A percentile compares a stretch with the other conserved stretches of the same genome.
Evolutionary conservation across 2,329 filamentous ascomycete genomes (phyloP).

Genomic region (Corynespora cassiicola): DNA sequence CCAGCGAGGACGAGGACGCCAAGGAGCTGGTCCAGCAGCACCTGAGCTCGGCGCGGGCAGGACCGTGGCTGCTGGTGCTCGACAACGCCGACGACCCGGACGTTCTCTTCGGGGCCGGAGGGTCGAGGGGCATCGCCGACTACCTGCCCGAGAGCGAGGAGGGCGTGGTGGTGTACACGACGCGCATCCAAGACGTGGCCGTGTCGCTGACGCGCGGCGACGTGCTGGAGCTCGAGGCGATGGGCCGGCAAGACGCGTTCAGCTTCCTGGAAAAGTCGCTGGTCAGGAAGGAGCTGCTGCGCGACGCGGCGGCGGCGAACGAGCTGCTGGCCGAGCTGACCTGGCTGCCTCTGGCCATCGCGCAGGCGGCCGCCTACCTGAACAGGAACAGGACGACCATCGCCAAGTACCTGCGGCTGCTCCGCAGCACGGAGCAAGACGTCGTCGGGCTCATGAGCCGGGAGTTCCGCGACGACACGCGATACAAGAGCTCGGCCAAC

Average conservation of each 20-base stretch:
- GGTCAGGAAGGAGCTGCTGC: conserved; percentile 8
- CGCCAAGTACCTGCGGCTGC: conserved; percentile 43
- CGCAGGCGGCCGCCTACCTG: conserved; percentile 50
- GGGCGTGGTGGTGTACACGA: conserved; percentile 15
- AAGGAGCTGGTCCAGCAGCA: conserved; percentile 4
- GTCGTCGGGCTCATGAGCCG: conserved; percentile 42
- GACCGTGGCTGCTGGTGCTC: neutral
- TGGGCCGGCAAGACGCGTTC: conserved; percentile 9
- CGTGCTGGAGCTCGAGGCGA: conserved; percentile 15
- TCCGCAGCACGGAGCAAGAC: conserved; percentile 41
- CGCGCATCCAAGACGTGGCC: conserved; percentile 13
- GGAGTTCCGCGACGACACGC: conserved; percentile 47
- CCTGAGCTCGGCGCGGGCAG: neutral
- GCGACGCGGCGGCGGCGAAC: neutral
- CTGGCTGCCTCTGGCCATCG: conserved; percentile 50
- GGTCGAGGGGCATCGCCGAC: neutral
- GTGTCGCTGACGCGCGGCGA: conserved; percentile 14
- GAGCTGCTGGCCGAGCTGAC: conserved; percentile 34
- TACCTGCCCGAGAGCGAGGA: neutral
- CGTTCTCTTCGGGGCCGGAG: neutral
- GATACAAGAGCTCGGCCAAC: conserved; percentile 44
- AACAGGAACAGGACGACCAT: conserved; percentile 32
- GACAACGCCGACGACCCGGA: conserved; percentile 2
- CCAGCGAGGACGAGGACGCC: conserved; percentile 16
- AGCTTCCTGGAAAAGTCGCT: conserved; percentile 16